Evolutionary conservation across 1,139 yeast species (phyloP), one percentile per base, ranked within the genome.

Genomic region (Eremothecium cymbalariae): DNA sequence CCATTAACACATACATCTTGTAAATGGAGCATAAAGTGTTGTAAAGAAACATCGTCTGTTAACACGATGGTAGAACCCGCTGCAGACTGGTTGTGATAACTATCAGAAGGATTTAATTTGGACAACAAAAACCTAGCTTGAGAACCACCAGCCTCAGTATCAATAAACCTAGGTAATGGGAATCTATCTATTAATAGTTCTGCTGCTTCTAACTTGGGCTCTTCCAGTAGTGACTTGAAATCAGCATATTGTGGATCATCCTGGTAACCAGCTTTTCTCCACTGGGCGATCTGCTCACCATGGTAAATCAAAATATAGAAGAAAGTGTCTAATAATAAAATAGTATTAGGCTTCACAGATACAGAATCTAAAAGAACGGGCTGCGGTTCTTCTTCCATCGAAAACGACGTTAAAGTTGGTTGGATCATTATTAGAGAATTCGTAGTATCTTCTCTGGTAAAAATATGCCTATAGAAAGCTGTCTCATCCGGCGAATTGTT

Each of bases 401-500:
- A 74, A 64, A 82, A 88, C 28, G 94, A 76, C 4, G 94, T 83
- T 57, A 88, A 72, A 0, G 97, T 85, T 40, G 97, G 97, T 64
- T 88, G 97, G 50, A 88, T 88, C 96, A 88, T 88, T 45, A 86
- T 82, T 56, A 88, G 68, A n/a, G 97, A 83, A 62, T 88, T 90
- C 45, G 81, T 79, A 36, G 90, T 80, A 57, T 90, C 96, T 59
- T 90, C 96, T 45, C 88, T 77, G 53, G 85, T 73, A 57, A 90
- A 73, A 25, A 86, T 84, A 60, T 90, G 97, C 59, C 96, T 78
- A 65, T 88, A 88, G 61, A 86, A 90, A 24, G 97, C 96, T 35
- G 98, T 88, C 68, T 90, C 98, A 67, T 90, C 98, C 1, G 98
- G 98, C 13, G 97, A 88, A 63, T 90, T 88, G 64, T 90, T 90